A percentile compares a stretch with the other conserved stretches of the same genome.
Evolutionary conservation across 495 filamentous ascomycete genomes (phyloP).

Genomic region (Ramalina intermedia): DNA sequence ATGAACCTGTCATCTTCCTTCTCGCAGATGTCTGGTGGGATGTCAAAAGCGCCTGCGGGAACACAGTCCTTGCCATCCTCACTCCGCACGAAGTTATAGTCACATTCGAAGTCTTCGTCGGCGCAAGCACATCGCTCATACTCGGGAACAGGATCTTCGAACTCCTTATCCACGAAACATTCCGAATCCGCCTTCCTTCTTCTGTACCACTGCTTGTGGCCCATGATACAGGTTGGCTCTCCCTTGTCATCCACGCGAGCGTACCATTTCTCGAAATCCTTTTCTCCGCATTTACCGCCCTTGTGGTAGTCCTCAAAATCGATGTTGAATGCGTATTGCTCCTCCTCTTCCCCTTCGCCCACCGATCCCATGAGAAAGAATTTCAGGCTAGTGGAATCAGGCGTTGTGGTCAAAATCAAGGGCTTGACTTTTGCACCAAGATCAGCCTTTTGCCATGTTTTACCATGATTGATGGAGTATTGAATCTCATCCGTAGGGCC

Average conservation of each 20-base stretch:
- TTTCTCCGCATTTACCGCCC: constrained; percentile 54
- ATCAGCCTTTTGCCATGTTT: constrained; percentile 54
- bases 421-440: constrained; percentile 48
- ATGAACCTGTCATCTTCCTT: constrained; percentile 51
- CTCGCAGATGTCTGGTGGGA: constrained; percentile 51
- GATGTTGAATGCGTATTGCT: constrained; percentile 50
- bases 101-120: constrained; percentile 79
- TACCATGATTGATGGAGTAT: constrained; percentile 82
- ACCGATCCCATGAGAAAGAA: constrained; percentile 55
- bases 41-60: constrained; percentile 33
- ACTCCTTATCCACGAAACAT: constrained; percentile 79
- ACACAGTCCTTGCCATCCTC: constrained; percentile 53
- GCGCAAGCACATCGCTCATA: constrained; percentile 66
- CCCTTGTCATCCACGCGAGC: constrained; percentile 69
- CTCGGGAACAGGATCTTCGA: constrained; percentile 52
- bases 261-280: constrained; percentile 77
- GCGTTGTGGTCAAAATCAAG: constrained; percentile 63
- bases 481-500: constrained; percentile 46
- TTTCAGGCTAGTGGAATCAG: constrained; percentile 80
- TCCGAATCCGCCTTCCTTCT: constrained; percentile 72
- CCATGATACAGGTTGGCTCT: constrained; percentile 82
- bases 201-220: constrained; percentile 69
- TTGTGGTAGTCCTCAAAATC: constrained; percentile 77
- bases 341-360: constrained; percentile 28
- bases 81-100: constrained; percentile 65